A percentile compares a stretch with the other conserved stretches of the same genome.
phyloP scores from a whole-genome alignment of 164 flowering plant species.

The Magnolia kwangsiensis region DNA sequence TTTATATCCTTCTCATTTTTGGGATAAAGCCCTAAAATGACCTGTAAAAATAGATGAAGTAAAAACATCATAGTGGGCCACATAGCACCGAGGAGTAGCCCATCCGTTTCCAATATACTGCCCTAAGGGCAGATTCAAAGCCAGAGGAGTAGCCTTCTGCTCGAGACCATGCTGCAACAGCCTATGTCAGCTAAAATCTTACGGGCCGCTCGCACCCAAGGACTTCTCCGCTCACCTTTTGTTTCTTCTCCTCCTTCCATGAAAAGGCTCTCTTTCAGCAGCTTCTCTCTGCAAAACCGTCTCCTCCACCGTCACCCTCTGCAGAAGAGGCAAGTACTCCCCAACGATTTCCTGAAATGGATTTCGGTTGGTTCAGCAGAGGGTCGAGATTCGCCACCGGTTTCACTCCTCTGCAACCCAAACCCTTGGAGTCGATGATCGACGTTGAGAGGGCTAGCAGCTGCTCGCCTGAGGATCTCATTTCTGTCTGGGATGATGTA shows the following conservation, averaged over 20 bases:
- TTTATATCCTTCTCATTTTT: too few species aligned
- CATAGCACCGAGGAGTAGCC: too few species aligned
- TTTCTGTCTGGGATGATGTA: constrained; percentile 86
- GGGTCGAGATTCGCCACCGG: constrained; percentile 70
- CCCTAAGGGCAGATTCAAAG: too few species aligned
- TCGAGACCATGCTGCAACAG: neutral
- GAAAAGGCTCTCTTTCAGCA: constrained; percentile 15
- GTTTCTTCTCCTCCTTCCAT: constrained; percentile 12
- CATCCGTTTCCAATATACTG: too few species aligned
- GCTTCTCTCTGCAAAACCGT: constrained; percentile 18
- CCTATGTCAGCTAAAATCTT: constrained; percentile 21
- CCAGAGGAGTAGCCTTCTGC: neutral
- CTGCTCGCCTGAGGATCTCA: constrained; percentile 58
- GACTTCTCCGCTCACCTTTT: neutral
- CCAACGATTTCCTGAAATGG: constrained; percentile 54
- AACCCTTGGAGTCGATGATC: constrained; percentile 73
- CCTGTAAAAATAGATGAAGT: too few species aligned
- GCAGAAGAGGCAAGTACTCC: constrained; percentile 26
- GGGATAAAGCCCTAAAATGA: too few species aligned
- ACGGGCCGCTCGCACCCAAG: constrained; percentile 9
- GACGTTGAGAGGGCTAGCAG: constrained; percentile 69
- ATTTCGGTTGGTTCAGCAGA: constrained; percentile 51
- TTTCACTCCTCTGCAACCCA: constrained; percentile 66
- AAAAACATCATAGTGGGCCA: too few species aligned
- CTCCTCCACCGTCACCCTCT: constrained; percentile 1